Conservation (phyloP, 306 rosid genomes). For the Parietaria judaica region DNA sequence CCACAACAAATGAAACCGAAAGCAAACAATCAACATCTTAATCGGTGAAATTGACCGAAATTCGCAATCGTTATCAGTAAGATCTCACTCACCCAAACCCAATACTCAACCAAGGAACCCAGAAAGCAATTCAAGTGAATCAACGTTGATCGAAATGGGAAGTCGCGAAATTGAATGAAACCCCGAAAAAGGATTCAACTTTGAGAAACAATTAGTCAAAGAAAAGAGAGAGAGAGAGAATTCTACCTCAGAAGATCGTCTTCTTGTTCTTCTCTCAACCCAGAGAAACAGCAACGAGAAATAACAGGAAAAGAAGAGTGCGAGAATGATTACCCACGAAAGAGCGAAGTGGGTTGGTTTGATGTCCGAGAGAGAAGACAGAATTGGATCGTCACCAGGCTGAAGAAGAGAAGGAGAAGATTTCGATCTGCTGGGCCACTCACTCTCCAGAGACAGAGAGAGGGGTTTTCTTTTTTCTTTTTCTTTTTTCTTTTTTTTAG, state of each 20-base stretch:
- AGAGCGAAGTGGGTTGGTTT: conserved; percentile 45
- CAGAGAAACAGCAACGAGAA: background rate
- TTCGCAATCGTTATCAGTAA: conserved; percentile 15
- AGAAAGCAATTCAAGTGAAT: conserved; percentile 10
- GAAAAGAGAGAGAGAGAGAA: conserved; percentile 19
- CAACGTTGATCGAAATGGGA: background rate
- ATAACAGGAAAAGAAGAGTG: conserved; percentile 26
- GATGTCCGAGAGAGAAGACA: conserved; percentile 35
- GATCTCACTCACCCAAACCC: conserved; percentile 17
- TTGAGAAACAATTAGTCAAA: conserved; percentile 5
- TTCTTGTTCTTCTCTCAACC: conserved; percentile 24
- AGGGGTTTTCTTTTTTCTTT: conserved; percentile 20
- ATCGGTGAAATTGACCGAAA: background rate
- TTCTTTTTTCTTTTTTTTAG: conserved; percentile 2
- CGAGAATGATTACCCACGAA: conserved; percentile 24
- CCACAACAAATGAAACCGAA: background rate
- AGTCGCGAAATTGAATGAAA: conserved; percentile 9
- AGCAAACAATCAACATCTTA: background rate
- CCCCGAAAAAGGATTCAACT: background rate
- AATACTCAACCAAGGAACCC: background rate
- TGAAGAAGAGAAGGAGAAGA: conserved; percentile 56
- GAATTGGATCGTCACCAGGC: conserved; percentile 62
- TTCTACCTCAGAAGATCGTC: conserved; percentile 79
- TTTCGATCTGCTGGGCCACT: conserved; percentile 99
- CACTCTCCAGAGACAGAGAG: conserved; percentile 26